These are phyloP conservation scores for Scedosporium dehoogii DNA, from an alignment of 2,329 filamentous ascomycete species.

Conservation along the genomic window DNA sequence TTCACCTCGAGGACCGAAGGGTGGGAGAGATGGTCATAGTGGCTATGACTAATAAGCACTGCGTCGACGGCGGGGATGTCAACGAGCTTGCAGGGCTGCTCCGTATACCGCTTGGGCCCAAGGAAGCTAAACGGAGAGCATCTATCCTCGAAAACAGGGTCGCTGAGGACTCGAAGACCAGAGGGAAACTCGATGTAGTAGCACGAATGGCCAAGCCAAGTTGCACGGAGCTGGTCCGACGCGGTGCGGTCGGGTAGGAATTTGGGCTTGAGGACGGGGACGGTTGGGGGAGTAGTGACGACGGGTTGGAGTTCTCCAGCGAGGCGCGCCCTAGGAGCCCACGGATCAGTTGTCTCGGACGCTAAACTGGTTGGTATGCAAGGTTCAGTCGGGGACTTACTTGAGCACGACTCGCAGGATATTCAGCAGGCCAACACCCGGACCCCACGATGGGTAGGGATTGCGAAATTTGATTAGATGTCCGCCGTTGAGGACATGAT, in stretches of 20 bases:
- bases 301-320: conserved; percentile 35
- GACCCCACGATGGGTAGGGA: conserved; percentile 35
- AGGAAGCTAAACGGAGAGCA: conserved; percentile 67
- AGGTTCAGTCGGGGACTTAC: conserved; percentile 5
- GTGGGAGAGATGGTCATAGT: conserved; percentile 87
- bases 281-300: conserved; percentile 54
- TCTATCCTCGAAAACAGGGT: conserved; percentile 83
- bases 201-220: conserved; percentile 92
- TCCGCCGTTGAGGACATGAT: conserved; percentile 29
- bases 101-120: conserved; percentile 69
- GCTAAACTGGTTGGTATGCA: not conserved
- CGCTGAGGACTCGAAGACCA: conserved; percentile 81
- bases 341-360: not conserved
- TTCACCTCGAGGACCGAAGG: conserved; percentile 63
- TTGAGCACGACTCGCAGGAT: conserved; percentile 1
- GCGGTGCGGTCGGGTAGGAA: conserved; percentile 55
- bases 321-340: conserved; percentile 22
- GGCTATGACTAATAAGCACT: conserved; percentile 77
- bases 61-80: conserved; percentile 71
- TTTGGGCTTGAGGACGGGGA: conserved; percentile 54
- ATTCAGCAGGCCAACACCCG: conserved; percentile 7
- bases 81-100: conserved; percentile 62
- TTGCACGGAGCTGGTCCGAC: conserved; percentile 58
- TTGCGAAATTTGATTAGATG: conserved; percentile 36
- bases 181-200: conserved; percentile 85